Evolutionary conservation across 2,329 filamentous ascomycete genomes (phyloP), one percentile per base, ranked within the genome.

Genomic region (Pseudocercospora ulei): DNA sequence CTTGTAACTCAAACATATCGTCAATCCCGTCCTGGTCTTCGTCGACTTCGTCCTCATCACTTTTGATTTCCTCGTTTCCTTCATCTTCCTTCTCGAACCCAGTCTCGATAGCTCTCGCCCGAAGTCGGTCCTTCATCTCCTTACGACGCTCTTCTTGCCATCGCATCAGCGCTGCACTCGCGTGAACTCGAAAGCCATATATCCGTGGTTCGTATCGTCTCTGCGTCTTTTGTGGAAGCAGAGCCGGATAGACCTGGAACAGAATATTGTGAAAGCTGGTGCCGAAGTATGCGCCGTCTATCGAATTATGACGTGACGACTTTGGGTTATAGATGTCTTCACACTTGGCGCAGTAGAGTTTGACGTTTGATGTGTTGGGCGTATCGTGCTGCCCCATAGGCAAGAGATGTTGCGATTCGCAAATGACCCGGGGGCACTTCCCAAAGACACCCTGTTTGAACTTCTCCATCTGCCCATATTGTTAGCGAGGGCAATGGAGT

Each of bases 291-390:
- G 90, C 90, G 48, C 90, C 90, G 61, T 98, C 90, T 56, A 98
- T 95, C 43, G 82, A 75, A 35, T 87, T 86, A 65, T 98, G 90
- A 17, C 90, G 84, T 12, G 85, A 88, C 3, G 90, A 96, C 64
- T 98, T 98, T 28, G 90, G 90, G 65, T 96, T 96, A 72, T 98
- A 98, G 43, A 93, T 81, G 62, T 98, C 90, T 70, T 98, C 90
- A 70, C 90, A 98, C 55, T 86, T 84, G 31, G 82, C 79, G 65
- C 90, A 98, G 73, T 94, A 98, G 37, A 98, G 82, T 65, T 95
- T 96, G 51, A 95, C 90, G 30, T 88, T 79, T 57, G 87, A 92
- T 53, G 79, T 70, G 64, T 86, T 86, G 47, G 90, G 76, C 2
- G 88, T 71, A 65, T 98, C 90, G 55, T 85, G 83, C 54, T 92